A percentile compares a stretch with the other conserved stretches of the same genome.
Conservation (phyloP, 2,329 filamentous ascomycete species). For the Arthrobotrys sinensis region DNA sequence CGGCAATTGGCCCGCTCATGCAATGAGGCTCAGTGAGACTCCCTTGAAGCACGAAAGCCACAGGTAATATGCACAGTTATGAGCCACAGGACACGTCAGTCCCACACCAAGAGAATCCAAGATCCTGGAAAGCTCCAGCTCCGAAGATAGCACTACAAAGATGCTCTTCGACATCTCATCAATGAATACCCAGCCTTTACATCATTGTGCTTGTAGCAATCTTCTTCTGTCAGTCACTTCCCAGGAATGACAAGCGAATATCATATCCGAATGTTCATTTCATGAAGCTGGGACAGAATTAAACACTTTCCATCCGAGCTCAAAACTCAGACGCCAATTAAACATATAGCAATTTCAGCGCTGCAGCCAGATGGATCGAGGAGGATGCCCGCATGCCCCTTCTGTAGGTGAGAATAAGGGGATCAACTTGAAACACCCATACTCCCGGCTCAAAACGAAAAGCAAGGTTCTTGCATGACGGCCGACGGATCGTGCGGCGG, state of each 20-base stretch:
- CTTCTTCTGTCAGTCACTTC: neutral
- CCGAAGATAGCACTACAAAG: neutral
- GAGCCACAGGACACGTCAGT: constrained; percentile 61
- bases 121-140: constrained; percentile 14
- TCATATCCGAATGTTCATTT: no score
- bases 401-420: constrained; percentile 29
- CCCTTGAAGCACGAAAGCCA: constrained; percentile 36
- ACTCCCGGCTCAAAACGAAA: constrained; percentile 54
- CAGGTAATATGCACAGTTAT: constrained; percentile 18
- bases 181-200: constrained; percentile 26
- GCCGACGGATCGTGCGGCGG: constrained; percentile 49
- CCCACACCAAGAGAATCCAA: constrained; percentile 35
- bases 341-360: constrained; percentile 54
- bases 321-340: constrained; percentile 31
- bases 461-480: constrained; percentile 61
- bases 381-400: constrained; percentile 33
- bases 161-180: constrained; percentile 45
- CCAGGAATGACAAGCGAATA: no score
- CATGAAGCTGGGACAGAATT: no score
- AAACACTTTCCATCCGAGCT: neutral
- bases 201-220: constrained; percentile 21
- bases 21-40: constrained; percentile 52
- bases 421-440: constrained; percentile 46
- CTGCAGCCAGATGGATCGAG: constrained; percentile 11
- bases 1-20: constrained; percentile 49